Base-by-base conservation (phyloP, 2,329 filamentous ascomycete species). In the Keithomyces neogunnii region DNA sequence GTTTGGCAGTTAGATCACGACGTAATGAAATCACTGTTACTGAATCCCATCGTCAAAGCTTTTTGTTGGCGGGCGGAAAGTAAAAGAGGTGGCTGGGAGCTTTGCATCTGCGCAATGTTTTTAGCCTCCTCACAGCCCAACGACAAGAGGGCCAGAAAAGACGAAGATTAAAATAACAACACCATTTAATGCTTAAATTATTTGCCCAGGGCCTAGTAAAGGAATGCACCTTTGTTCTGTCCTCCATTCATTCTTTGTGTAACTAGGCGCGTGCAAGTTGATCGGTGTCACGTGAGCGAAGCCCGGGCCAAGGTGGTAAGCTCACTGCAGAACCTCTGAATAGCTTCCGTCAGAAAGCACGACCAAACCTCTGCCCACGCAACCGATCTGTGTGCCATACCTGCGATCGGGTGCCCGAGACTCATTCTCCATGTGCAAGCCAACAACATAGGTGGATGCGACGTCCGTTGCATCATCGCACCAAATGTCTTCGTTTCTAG, bases 381-480 rank as follows among this genome's bases (percentile, higher is more conserved):
- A n/a, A 13, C 13, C 32, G 39, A 33, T 13, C 47, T 35, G 47
- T 10, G n/a, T 42, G 11, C 43, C 43, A 32, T 28, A 49, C 38
- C 43, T 35, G 47, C n/a, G 36, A 26, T 32, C 31, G 31, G 51
- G 26, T 32, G 32, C 38, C 40, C 35, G 9, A 52, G 33, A 47
- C 19, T 7, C 26, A 10, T 56, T 59, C 60, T 55, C 58, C 60
- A 71, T 71, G 68, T 60, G 56, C 60, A 61, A 62, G 61, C 61
- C 55, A 48, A 61, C 54, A 56, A 51, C 54, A 52, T 58, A 59
- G 66, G 62, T 69, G 67, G 65, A 60, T 66, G 69, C 67, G 66
- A 69, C 67, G 58, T 55, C 55, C 53, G 67, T 69, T 69, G 69
- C 68, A 67, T 67, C 67, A 65, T 68, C 67, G 59, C 63, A 56